phyloP scores from a whole-genome alignment of 257 asterid genomes.

The Ehretia macrophylla region DNA sequence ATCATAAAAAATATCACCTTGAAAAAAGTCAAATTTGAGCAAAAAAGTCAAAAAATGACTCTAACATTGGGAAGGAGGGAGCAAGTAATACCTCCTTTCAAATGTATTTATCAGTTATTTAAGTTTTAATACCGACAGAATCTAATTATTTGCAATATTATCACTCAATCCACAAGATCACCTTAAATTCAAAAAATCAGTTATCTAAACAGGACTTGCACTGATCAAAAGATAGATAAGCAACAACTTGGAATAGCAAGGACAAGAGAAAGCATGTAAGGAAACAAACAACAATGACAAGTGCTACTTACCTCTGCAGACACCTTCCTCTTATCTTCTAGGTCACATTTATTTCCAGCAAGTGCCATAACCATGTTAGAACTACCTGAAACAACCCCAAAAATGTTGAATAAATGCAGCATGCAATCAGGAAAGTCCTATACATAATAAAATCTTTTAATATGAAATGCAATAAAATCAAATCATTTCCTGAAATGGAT shows the following conservation, averaged over 20 bases:
- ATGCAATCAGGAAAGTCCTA: too few relatives aligned
- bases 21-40: too few relatives aligned
- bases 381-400: constrained; percentile 51
- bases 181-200: too few relatives aligned
- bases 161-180: neutral
- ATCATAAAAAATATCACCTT: too few relatives aligned
- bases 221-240: neutral
- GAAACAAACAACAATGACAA: neutral
- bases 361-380: constrained; percentile 91
- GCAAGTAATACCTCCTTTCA: too few relatives aligned
- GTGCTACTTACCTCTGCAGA: constrained; percentile 60
- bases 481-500: neutral
- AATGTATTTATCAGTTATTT: too few relatives aligned
- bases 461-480: too few relatives aligned
- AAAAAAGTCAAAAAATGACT: too few relatives aligned
- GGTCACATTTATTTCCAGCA: constrained; percentile 91
- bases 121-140: too few relatives aligned
- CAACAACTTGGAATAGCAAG: neutral
- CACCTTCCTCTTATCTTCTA: constrained; percentile 78
- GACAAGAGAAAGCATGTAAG: neutral
- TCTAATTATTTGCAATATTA: neutral
- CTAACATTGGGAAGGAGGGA: too few relatives aligned
- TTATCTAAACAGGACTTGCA: too few relatives aligned
- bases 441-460: too few relatives aligned
- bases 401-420: neutral